Conservation (phyloP, 176 grass and related monocot species). For the Oryza australiensis region DNA sequence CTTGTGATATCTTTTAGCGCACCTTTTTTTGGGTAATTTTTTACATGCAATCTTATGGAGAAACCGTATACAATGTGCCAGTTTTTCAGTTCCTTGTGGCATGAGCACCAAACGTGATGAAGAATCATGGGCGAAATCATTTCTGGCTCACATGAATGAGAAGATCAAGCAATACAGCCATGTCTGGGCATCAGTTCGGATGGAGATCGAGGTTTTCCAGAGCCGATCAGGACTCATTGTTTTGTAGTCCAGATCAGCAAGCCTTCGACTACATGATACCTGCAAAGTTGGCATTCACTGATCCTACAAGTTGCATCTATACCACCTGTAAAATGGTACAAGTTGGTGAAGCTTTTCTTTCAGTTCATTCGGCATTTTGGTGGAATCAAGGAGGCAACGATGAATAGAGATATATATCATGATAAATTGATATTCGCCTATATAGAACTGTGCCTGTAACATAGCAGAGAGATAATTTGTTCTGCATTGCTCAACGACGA, state of each 20-base stretch:
- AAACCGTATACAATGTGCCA: conserved; percentile 36
- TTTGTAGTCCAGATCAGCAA: conserved; percentile 1
- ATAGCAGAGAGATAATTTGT: not conserved
- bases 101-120: conserved; percentile 45
- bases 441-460: not conserved
- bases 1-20: not conserved
- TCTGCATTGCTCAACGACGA: not conserved
- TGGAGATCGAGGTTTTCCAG: conserved; percentile 57
- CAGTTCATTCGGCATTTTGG: not conserved
- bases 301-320: not conserved
- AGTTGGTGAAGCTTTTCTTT: not conserved
- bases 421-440: not conserved
- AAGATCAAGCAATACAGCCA: conserved; percentile 49
- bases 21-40: not conserved
- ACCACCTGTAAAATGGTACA: not conserved
- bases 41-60: conserved; percentile 14
- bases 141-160: conserved; percentile 44
- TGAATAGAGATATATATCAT: not conserved
- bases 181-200: conserved; percentile 60
- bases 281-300: not conserved
- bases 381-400: not conserved
- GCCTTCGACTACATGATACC: not conserved
- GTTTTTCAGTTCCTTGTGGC: conserved; percentile 75
- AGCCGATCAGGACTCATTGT: conserved; percentile 47
- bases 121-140: conserved; percentile 69